phyloP scores from a whole-genome alignment of 2,329 filamentous ascomycete species.

The Botrytis tulipae region DNA sequence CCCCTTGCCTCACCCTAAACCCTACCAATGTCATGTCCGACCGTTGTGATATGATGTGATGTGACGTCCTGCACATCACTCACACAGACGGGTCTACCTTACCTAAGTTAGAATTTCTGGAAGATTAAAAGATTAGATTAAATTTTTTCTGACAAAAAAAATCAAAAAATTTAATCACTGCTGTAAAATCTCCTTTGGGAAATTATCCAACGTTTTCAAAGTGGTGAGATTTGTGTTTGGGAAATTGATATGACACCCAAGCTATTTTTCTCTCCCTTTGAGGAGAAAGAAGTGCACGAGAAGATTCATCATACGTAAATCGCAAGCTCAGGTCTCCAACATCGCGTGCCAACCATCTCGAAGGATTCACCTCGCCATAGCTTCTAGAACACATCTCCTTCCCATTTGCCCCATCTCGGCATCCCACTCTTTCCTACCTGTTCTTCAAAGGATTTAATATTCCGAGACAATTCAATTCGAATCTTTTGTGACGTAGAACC shows the following conservation, averaged over 20 bases:
- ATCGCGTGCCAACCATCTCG: not conserved
- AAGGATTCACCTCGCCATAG: not conserved
- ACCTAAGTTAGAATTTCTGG: not conserved
- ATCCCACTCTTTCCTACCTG: not conserved
- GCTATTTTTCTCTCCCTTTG: not conserved
- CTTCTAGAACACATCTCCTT: not conserved
- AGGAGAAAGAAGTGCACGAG: not conserved
- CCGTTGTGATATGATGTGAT: slow-evolving; percentile 1
- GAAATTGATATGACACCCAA: not conserved
- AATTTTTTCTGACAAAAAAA: not conserved
- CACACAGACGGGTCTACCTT: not conserved
- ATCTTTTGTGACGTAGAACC: not conserved
- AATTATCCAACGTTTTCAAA: not conserved
- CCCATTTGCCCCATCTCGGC: not conserved
- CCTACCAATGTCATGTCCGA: slow-evolving; percentile 12
- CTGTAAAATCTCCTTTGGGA: not conserved
- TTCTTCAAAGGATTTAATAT: not conserved
- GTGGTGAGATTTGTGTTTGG: not conserved
- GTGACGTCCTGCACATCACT: slow-evolving; percentile 6
- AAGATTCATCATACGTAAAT: not conserved
- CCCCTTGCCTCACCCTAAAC: not conserved
- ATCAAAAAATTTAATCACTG: not conserved
- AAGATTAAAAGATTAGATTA: not conserved
- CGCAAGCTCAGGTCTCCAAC: not conserved
- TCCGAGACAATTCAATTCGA: not conserved